phyloP scores from a whole-genome alignment of 2,329 filamentous ascomycete genomes.

The Aspergillus ochraceoroseus region DNA sequence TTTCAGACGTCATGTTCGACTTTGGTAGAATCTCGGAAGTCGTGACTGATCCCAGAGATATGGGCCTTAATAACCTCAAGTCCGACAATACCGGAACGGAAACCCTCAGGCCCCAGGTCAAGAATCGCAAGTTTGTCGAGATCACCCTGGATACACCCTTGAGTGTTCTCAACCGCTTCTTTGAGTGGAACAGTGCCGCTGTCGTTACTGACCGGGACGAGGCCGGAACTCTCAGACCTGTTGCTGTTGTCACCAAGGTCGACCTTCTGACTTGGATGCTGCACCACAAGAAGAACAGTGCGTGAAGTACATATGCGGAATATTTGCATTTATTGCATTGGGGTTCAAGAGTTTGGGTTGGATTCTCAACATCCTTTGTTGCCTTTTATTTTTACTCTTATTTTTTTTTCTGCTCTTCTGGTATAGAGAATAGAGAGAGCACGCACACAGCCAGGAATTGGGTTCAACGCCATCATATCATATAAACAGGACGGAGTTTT shows the following conservation, averaged over 20 bases:
- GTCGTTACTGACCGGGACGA: conserved; percentile 76
- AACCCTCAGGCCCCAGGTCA: conserved; percentile 41
- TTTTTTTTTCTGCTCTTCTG: background rate
- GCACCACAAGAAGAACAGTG: conserved; percentile 49
- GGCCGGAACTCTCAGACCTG: conserved; percentile 63
- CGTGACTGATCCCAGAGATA: conserved; percentile 75
- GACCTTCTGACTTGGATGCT: conserved; percentile 92
- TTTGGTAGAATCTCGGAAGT: conserved; percentile 84
- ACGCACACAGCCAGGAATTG: no score
- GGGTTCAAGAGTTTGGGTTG: no score
- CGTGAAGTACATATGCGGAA: conserved; percentile 1
- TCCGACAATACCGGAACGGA: conserved; percentile 13
- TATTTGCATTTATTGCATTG: no score
- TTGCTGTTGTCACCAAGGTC: conserved; percentile 93
- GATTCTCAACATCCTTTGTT: no score
- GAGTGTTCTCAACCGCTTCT: conserved; percentile 78
- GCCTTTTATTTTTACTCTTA: background rate
- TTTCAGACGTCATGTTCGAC: conserved; percentile 93
- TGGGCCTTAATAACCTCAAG: conserved; percentile 40
- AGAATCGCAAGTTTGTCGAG: conserved; percentile 73
- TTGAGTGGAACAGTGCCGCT: conserved; percentile 96
- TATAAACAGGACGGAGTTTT: no score
- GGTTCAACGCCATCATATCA: no score
- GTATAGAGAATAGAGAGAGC: background rate
- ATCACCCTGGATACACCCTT: conserved; percentile 89